phyloP scores from a whole-genome alignment of 305 asterid species.

The Solanum aculeatissimum region DNA sequence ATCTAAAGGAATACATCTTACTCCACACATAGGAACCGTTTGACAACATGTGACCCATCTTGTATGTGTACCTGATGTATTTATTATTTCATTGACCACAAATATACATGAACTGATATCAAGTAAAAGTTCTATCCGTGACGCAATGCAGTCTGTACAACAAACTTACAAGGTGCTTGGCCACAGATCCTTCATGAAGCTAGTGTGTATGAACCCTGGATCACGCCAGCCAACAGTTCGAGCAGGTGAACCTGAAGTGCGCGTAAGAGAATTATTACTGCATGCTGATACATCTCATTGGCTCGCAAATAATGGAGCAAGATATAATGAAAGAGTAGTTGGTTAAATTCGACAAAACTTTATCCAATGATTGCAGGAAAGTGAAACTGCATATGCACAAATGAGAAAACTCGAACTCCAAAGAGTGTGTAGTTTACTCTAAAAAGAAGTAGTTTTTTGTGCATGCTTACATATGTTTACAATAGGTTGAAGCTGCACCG shows the following conservation, averaged over 20 bases:
- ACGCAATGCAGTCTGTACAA: background rate
- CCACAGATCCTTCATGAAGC: conserved; percentile 71
- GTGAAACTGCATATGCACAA: background rate
- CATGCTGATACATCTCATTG: background rate
- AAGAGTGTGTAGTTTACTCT: background rate
- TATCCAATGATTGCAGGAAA: background rate
- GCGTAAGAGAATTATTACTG: background rate
- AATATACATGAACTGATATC: background rate
- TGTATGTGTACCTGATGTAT: conserved; percentile 60
- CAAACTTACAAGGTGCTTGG: conserved; percentile 44
- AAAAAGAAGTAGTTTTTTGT: background rate
- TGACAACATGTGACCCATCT: conserved; percentile 51
- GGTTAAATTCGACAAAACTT: background rate
- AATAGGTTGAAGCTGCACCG: background rate
- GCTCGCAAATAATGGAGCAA: background rate
- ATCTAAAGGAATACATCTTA: conserved; percentile 46
- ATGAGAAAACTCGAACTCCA: background rate
- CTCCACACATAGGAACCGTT: conserved; percentile 70
- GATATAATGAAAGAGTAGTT: background rate
- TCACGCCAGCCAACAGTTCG: conserved; percentile 90
- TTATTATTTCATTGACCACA: background rate
- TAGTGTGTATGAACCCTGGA: conserved; percentile 76
- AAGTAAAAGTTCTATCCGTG: background rate
- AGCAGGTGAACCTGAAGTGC: conserved; percentile 57
- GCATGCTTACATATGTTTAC: background rate